Percentiles rank a stretch among this genome's conserved stretches.
phyloP scores from a whole-genome alignment of 257 asterid species.

The Rehmannia glutinosa region DNA sequence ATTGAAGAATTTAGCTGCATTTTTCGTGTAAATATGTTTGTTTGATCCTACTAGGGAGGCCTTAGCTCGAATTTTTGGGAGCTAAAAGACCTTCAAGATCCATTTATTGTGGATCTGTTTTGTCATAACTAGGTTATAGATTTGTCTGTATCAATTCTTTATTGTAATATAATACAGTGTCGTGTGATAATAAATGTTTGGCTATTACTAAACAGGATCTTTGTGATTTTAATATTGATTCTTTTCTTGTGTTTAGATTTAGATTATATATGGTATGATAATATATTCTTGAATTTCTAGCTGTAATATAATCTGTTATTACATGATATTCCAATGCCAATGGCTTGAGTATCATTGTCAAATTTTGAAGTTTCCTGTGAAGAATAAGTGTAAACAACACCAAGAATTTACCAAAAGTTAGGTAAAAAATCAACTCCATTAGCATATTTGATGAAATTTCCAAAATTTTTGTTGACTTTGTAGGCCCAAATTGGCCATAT shows the following conservation, averaged over 20 bases:
- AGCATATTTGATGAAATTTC: too few relatives aligned
- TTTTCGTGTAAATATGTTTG: slow-evolving; percentile 11
- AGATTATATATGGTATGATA: too few relatives aligned
- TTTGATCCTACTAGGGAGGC: not conserved
- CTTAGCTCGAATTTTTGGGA: slow-evolving; percentile 37
- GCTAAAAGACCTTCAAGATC: slow-evolving; percentile 28
- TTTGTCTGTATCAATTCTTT: slow-evolving; percentile 8
- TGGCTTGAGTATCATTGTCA: too few relatives aligned
- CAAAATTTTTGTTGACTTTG: too few relatives aligned
- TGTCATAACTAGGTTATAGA: not conserved
- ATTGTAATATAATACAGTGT: slow-evolving; percentile 20
- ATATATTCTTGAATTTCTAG: not conserved
- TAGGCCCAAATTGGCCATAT: too few relatives aligned
- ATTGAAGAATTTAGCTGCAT: not conserved
- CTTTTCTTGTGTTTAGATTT: not conserved
- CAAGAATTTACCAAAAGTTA: too few relatives aligned
- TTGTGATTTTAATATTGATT: not conserved
- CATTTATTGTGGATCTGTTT: slow-evolving; percentile 2
- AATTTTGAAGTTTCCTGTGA: too few relatives aligned
- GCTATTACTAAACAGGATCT: not conserved
- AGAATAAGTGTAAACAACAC: too few relatives aligned
- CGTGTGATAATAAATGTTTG: slow-evolving; percentile 1
- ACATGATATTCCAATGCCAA: not conserved
- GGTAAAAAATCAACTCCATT: too few relatives aligned
- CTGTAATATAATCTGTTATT: not conserved